Conservation (phyloP, 2,329 filamentous ascomycete genomes). For the Diaporthe velutina region DNA sequence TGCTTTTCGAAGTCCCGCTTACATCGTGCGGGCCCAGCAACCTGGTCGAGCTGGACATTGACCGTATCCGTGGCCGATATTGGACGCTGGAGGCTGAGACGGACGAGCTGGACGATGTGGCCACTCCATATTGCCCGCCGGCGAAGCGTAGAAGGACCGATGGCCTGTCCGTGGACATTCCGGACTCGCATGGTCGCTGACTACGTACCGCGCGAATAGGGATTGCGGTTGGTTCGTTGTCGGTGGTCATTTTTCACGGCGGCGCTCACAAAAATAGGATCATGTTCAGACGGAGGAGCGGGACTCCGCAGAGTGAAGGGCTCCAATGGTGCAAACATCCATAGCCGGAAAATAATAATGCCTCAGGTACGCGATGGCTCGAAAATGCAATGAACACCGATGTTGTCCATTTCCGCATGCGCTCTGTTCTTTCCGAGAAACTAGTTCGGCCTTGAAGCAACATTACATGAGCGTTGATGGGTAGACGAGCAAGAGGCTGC, state of each 20-base stretch:
- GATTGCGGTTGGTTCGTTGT: not conserved
- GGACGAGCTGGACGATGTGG: not conserved
- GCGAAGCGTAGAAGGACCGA: not conserved
- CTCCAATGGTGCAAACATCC: not conserved
- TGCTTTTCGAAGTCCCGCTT: constrained; percentile 1
- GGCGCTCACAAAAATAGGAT: not conserved
- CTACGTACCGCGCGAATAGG: not conserved
- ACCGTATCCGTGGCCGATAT: not conserved
- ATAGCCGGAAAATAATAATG: not conserved
- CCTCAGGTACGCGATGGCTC: not conserved
- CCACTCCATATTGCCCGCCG: not conserved
- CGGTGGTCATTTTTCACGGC: not conserved
- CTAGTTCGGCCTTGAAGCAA: not conserved
- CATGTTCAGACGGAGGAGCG: not conserved
- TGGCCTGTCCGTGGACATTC: too few relatives aligned
- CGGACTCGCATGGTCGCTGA: not conserved
- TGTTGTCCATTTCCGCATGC: not conserved
- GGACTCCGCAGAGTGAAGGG: too few relatives aligned
- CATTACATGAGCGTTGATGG: not conserved
- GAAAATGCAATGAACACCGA: not conserved
- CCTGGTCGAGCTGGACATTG: constrained; percentile 25
- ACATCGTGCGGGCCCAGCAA: constrained; percentile 10
- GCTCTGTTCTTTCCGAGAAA: not conserved
- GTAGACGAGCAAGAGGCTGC: not conserved
- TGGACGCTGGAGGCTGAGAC: not conserved